Base-by-base conservation (phyloP, 352 stramenopile species). In the Aphanomyces invadans region DNA sequence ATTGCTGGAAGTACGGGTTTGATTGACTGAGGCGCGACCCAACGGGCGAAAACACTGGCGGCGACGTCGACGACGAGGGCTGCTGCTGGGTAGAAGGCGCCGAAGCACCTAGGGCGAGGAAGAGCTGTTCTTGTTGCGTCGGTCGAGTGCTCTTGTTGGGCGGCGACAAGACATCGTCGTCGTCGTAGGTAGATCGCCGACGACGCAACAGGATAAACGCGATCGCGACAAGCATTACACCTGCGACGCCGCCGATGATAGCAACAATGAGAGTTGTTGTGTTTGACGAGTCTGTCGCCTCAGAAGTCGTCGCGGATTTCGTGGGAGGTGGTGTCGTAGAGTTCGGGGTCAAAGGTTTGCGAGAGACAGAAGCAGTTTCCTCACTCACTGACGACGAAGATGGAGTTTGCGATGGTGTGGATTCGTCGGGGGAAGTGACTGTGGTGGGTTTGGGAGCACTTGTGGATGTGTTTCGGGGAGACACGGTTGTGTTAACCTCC, bases 1-100 rank as follows among this genome's bases (percentile, higher is more conserved):
- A 29, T 21, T n/a, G 49, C 23, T 57, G 49, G 49, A 33, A 57
- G 49, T 57, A 38, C 29, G 49, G 49, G 23, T 57, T 57, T 7
- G 49, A 26, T 32, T 57, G 49, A 26, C 49, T 57, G 46, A 12
- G 21, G 17, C 15, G 21, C 21, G 21, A 21, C 11, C 36, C 15
- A 26, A 26, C 15, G 19, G 49, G 49, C 25, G 49, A 57, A 26
- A 57, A 57, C 11, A n/a, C 7, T 5, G 49, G 49, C 4, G 36
- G 36, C 7, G 36, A 42, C 36, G 7, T 7, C 15, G 36, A 42
- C 15, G 11, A 57, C 49, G 19, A 25, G 9, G 7, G 44, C 9
- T 25, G 21, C 44, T 52, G 44, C 44, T 25, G 29, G 21, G 49
- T 4, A 26, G 29, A 12, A 38, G 7, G 25, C 21, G 25, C 49